Percentiles rank a stretch among this genome's conserved stretches.
Evolutionary conservation across 169 alveolate genomes (phyloP).

Genomic region (Plasmodium fragile): DNA sequence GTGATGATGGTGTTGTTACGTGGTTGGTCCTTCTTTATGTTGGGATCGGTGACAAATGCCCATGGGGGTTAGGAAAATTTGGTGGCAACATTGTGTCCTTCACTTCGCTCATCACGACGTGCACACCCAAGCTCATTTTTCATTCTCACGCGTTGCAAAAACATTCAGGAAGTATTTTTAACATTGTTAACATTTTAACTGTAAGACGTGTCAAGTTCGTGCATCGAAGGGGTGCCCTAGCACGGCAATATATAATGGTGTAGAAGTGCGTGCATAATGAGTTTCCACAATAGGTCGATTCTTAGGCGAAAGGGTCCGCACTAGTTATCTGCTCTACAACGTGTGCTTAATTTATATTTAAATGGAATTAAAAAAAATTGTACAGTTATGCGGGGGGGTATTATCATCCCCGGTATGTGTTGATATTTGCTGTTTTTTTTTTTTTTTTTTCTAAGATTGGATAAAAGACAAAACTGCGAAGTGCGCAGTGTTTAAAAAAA

Average conservation of each 20-base stretch:
- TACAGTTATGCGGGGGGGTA: background rate
- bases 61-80: background rate
- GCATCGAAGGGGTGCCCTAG: background rate
- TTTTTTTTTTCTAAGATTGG: background rate
- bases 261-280: background rate
- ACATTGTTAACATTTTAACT: background rate
- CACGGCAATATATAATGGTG: background rate
- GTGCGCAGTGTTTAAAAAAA: background rate
- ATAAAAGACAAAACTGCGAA: background rate
- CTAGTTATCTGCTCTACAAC: background rate
- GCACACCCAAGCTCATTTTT: background rate
- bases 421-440: background rate
- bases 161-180: background rate
- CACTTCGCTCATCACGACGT: background rate
- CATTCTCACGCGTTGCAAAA: background rate
- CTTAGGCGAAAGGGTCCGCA: background rate
- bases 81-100: background rate
- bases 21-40: background rate
- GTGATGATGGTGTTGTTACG: background rate
- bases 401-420: background rate
- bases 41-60: background rate
- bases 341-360: background rate
- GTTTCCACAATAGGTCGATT: background rate
- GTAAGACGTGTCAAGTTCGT: background rate
- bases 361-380: background rate